Conservation (phyloP, 768 basidiomycete genomes). For the Phanerochaete carnosa region DNA sequence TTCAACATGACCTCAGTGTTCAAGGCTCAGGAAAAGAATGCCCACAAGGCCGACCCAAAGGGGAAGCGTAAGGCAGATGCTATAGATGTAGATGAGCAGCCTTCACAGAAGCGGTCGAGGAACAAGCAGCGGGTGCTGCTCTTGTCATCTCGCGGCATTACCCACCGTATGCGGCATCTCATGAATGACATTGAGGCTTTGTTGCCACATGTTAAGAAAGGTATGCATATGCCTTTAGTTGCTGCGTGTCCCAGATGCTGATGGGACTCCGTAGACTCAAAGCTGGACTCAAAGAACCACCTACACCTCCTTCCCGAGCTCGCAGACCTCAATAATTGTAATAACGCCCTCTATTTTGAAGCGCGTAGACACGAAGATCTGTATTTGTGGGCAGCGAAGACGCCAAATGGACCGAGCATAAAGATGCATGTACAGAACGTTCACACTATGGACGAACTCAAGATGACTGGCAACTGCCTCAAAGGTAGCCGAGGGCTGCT, state of each 20-base stretch:
- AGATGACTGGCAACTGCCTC: conserved; percentile 98
- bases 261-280: conserved; percentile 65
- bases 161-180: conserved; percentile 94
- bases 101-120: conserved; percentile 52
- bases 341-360: conserved; percentile 97
- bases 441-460: conserved; percentile 99
- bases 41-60: conserved; percentile 41
- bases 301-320: conserved; percentile 91
- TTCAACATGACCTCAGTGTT: conserved; percentile 59
- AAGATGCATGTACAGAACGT: conserved; percentile 98
- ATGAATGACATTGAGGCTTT: conserved; percentile 92
- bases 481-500: conserved; percentile 92
- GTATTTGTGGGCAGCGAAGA: conserved; percentile 95
- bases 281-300: conserved; percentile 95
- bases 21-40: conserved; percentile 59
- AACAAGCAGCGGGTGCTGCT: conserved; percentile 96
- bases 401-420: conserved; percentile 95
- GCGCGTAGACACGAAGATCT: conserved; percentile 93
- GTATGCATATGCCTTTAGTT: conserved; percentile 38
- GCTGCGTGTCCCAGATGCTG: background rate
- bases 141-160: conserved; percentile 90
- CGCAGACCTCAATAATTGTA: conserved; percentile 96
- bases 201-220: conserved; percentile 95
- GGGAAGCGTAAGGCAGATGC: conserved; percentile 63
- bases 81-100: conserved; percentile 52